A percentile compares a stretch with the other conserved stretches of the same genome.
These are phyloP conservation scores for Lolium rigidum DNA, from an alignment of 176 grass and related monocot species.

Conservation along the genomic window DNA sequence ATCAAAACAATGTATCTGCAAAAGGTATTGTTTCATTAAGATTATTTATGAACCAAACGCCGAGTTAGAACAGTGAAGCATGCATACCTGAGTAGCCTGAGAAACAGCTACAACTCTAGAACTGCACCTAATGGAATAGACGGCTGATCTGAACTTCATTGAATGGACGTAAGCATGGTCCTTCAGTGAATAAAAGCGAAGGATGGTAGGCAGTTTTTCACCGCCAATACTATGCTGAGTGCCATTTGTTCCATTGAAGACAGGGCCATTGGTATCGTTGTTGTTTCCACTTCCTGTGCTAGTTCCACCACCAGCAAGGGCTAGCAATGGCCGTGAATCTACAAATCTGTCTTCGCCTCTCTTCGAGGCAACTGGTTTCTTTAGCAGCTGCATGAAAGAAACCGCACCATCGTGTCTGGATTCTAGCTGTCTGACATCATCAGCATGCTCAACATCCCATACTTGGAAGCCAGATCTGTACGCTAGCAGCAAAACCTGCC, in stretches of 20 bases:
- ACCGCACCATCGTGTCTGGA: constrained; percentile 74
- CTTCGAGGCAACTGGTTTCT: constrained; percentile 64
- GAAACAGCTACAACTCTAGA: constrained; percentile 81
- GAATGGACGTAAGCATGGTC: constrained; percentile 78
- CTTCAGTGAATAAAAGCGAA: constrained; percentile 90
- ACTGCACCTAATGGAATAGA: constrained; percentile 88
- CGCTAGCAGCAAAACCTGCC: constrained; percentile 73
- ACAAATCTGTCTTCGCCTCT: constrained; percentile 67
- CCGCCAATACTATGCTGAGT: constrained; percentile 48
- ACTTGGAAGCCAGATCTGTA: constrained; percentile 97
- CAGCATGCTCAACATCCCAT: constrained; percentile 95
- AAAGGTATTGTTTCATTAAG: constrained; percentile 39
- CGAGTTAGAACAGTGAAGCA: constrained; percentile 15
- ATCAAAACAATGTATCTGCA: constrained; percentile 98
- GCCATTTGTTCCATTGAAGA: constrained; percentile 59
- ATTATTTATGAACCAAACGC: constrained; percentile 9
- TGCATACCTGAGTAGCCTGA: constrained; percentile 82
- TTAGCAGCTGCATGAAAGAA: constrained; percentile 92
- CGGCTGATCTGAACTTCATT: constrained; percentile 78
- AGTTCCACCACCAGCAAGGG: constrained; percentile 64
- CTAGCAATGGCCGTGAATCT: constrained; percentile 74
- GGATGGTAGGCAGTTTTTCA: constrained; percentile 61
- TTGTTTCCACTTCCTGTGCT: constrained; percentile 53
- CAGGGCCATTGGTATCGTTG: constrained; percentile 50
- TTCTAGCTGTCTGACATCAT: constrained; percentile 87